Base-by-base conservation (phyloP, 331 rosid genomes). In the Saraca asoca region DNA sequence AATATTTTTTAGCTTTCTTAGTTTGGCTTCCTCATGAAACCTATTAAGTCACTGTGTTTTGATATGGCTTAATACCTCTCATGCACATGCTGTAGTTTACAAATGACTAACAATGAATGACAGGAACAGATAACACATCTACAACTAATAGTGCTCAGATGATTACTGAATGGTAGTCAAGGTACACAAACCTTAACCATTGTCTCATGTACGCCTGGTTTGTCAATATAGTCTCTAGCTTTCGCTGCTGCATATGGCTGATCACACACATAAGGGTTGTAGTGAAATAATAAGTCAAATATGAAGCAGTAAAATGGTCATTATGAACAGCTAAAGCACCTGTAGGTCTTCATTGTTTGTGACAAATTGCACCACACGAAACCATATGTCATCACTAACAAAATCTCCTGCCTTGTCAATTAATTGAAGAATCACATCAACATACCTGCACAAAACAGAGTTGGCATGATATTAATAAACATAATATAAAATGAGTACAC, bases 391-490 rank as follows among this genome's bases (percentile, higher is more conserved):
- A 71, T 94, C 99, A 11, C 99, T 94, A 35, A 94, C 99, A 83
- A 94, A 94, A 79, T 94, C 99, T 75, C 97, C 99, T 0, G 99
- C 99, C 90, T 94, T 94, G 82, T 94, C 99, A 76, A 94, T 94
- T 85, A 94, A 82, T 79, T 94, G 99, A 73, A 94, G 99, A 74
- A 94, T 90, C 50, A 94, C 99, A 45, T 94, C 99, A 58, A 94
- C 99, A 43, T 94, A 94, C 99, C 99, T 94, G 80, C 6, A 54
- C 17, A 64, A 67, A 41, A 78, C 58, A 9, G 75, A 70, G 57
- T 77, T 7, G 58, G 72, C 14, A 55, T 14, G 62, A 58, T 43
- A 71, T 77, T 45, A 66, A 57, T 50, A 38, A 5, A 37, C 18
- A 71, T 35, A 48, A 37, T n/a, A 41, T 19, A 14, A 42, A 66